Percentiles rank a stretch among this genome's conserved stretches.
Conservation (phyloP, 2,329 filamentous ascomycete genomes). For the Acrodontium crateriforme region DNA sequence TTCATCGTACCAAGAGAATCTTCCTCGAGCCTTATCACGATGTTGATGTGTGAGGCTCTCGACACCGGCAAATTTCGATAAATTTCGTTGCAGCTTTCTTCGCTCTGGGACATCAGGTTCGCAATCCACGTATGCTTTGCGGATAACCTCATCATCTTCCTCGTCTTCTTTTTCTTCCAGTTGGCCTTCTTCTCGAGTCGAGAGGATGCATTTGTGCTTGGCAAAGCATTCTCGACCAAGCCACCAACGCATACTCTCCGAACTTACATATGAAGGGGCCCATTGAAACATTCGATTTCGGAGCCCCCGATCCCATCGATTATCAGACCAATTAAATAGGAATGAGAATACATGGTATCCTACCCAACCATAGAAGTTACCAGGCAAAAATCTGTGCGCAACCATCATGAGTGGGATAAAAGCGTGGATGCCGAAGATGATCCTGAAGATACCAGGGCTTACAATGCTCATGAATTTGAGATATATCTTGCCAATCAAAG, state of each 20-base stretch:
- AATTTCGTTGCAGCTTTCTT: constrained; percentile 16
- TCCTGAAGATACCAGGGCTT: constrained; percentile 58
- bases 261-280: constrained; percentile 75
- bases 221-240: constrained; percentile 75
- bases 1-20: constrained; percentile 65
- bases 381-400: constrained; percentile 55
- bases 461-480: constrained; percentile 85
- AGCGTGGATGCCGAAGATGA: constrained; percentile 80
- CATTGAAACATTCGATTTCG: constrained; percentile 82
- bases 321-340: constrained; percentile 77
- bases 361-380: constrained; percentile 60
- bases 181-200: constrained; percentile 57
- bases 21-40: constrained; percentile 20
- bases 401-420: constrained; percentile 92
- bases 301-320: constrained; percentile 68
- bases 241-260: constrained; percentile 94
- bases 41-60: constrained; percentile 17
- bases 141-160: constrained; percentile 26
- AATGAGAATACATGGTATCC: constrained; percentile 85
- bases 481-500: constrained; percentile 72
- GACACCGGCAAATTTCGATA: constrained; percentile 17
- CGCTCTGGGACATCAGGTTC: constrained; percentile 16
- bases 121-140: constrained; percentile 20
- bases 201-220: constrained; percentile 72
- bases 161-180: constrained; percentile 43